Base-by-base conservation (phyloP, 352 stramenopile species). In the Globisporangium cystogenes region DNA sequence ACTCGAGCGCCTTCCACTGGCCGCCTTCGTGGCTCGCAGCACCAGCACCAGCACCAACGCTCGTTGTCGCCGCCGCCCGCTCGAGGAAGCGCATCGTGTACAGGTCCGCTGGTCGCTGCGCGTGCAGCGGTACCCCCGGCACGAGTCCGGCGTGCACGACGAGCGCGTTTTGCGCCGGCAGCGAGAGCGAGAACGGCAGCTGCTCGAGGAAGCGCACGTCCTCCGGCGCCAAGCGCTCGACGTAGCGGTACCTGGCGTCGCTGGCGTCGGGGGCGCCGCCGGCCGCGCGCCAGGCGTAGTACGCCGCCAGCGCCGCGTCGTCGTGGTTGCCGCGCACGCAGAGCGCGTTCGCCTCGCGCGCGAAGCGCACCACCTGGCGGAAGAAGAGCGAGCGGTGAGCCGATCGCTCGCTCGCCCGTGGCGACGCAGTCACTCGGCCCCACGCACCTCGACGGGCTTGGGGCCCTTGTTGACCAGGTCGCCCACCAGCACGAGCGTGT, bases 401-500 rank as follows among this genome's bases (percentile, higher is more conserved):
- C n/a, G n/a, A n/a, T n/a, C n/a, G n/a, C n/a, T n/a, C n/a, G n/a
- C n/a, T n/a, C n/a, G n/a, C n/a, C n/a, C n/a, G n/a, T n/a, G n/a
- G n/a, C n/a, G n/a, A n/a, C n/a, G n/a, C n/a, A n/a, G n/a, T n/a
- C n/a, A n/a, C n/a, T n/a, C n/a, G 4, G 11, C 33, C 7, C 6
- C 33, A 31, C 40, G 53, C 24, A 76, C 77, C 47, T 89, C 63
- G 16, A 76, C 60, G 2, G 87, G 90, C 24, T 90, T 74, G 7
- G 90, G 89, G 0, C 92, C 92, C 70, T 98, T 98, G 67, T 96
- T 97, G 40, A 93, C 86, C 52, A 98, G 76, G 64, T 98, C 92
- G 24, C 92, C 92, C 0, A 97, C 92, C 3, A 97, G 76, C 47
- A 97, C 69, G 18, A 98, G 71, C 33, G 63, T 45, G 58, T 98